Evolutionary conservation across 2,329 filamentous ascomycete genomes (phyloP).

Genomic region (Rhynchosporium agropyri): DNA sequence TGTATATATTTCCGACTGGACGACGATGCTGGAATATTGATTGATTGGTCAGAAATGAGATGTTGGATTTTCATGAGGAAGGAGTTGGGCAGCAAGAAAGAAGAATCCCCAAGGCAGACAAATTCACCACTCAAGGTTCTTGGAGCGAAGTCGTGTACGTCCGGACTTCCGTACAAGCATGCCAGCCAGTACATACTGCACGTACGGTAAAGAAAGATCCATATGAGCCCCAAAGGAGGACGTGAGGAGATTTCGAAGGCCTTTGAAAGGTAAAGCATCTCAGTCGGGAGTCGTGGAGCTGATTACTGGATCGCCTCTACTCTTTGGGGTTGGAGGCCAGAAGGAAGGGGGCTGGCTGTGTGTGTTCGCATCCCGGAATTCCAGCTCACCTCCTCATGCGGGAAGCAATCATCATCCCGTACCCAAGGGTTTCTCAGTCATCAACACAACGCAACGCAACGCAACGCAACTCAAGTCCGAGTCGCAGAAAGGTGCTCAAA

Average conservation of each 20-base stretch:
- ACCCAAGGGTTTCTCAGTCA: neutral
- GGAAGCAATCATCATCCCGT: neutral
- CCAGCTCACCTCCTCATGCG: neutral
- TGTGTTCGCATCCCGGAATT: neutral
- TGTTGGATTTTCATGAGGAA: conserved; percentile 9
- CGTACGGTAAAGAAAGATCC: neutral
- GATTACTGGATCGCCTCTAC: conserved; percentile 2
- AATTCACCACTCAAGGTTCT: neutral
- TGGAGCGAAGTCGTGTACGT: neutral
- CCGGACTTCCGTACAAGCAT: neutral
- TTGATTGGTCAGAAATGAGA: conserved; percentile 13
- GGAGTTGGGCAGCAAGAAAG: conserved; percentile 20
- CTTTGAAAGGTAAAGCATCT: neutral
- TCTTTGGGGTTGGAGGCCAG: conserved; percentile 4
- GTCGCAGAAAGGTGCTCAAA: neutral
- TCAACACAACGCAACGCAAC: neutral
- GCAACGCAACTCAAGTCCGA: neutral
- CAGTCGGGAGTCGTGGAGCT: neutral
- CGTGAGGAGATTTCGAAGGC: neutral
- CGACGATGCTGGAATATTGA: conserved; percentile 2
- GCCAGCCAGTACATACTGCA: neutral
- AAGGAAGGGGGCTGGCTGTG: conserved; percentile 11
- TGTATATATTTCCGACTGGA: conserved; percentile 1
- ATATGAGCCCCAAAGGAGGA: neutral
- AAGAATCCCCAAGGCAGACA: conserved; percentile 18